Conservation (phyloP, 2,329 filamentous ascomycete species). For the Cordyceps javanica region DNA sequence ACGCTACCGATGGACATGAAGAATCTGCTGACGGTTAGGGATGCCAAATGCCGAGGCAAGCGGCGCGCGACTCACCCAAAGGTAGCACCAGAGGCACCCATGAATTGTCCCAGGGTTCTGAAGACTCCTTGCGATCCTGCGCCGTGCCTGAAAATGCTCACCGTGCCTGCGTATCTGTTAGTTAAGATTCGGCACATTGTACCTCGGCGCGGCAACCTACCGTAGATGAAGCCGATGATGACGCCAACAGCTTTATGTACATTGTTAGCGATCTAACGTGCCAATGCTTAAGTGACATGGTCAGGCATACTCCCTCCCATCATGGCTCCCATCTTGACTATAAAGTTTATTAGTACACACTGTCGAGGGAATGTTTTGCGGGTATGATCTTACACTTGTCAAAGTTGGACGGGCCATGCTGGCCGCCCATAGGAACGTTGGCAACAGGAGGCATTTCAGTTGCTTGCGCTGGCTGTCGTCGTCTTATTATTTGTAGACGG, state of each 20-base stretch:
- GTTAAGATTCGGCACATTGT: constrained; percentile 9
- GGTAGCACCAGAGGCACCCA: constrained; percentile 88
- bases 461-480: background rate
- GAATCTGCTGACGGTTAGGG: constrained; percentile 47
- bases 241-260: constrained; percentile 72
- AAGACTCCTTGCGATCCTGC: constrained; percentile 91
- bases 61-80: constrained; percentile 65
- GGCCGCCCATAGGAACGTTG: constrained; percentile 31
- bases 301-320: constrained; percentile 87
- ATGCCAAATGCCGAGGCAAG: background rate
- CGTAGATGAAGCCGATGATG: constrained; percentile 97
- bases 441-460: constrained; percentile 36
- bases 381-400: constrained; percentile 44
- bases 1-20: constrained; percentile 99
- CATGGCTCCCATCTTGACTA: constrained; percentile 97
- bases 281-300: background rate
- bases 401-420: constrained; percentile 44
- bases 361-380: background rate
- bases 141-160: constrained; percentile 93
- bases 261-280: constrained; percentile 24
- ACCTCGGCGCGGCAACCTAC: constrained; percentile 40
- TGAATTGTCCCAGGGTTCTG: constrained; percentile 91
- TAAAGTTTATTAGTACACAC: constrained; percentile 16
- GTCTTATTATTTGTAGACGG: background rate
- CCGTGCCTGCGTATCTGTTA: constrained; percentile 57